These are phyloP conservation scores for Cercospora zeae-maydis DNA, from an alignment of 2,329 filamentous ascomycete genomes.

Conservation along the genomic window DNA sequence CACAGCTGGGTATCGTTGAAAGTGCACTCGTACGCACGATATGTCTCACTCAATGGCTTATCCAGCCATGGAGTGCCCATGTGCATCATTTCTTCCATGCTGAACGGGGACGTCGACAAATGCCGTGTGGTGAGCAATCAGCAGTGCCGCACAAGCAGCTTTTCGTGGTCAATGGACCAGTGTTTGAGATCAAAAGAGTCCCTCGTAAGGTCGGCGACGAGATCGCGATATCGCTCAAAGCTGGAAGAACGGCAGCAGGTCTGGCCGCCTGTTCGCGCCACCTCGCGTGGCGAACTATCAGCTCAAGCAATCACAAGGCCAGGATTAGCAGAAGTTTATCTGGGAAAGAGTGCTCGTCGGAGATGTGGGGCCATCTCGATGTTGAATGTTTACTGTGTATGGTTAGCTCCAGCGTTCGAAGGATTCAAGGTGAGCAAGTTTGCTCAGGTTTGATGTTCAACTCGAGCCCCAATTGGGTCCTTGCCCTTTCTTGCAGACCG, in stretches of 20 bases:
- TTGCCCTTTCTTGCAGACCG: background rate
- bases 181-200: background rate
- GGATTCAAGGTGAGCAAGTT: slow-evolving; percentile 14
- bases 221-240: background rate
- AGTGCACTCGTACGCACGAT: slow-evolving; percentile 31
- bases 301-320: background rate
- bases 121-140: background rate
- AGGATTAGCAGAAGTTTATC: background rate
- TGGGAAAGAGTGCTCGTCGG: background rate
- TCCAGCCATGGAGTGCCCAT: slow-evolving; percentile 39
- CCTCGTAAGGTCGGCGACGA: background rate
- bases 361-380: background rate
- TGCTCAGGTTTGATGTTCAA: background rate
- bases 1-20: slow-evolving; percentile 44
- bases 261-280: background rate
- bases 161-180: background rate
- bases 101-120: background rate
- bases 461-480: background rate
- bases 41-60: slow-evolving; percentile 40
- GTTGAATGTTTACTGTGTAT: background rate
- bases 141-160: background rate
- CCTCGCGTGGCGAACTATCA: background rate
- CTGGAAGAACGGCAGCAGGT: background rate
- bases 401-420: slow-evolving; percentile 5
- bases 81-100: slow-evolving; percentile 18